Conservation (phyloP, 768 basidiomycete genomes). For the Boletus subcaerulescens region DNA sequence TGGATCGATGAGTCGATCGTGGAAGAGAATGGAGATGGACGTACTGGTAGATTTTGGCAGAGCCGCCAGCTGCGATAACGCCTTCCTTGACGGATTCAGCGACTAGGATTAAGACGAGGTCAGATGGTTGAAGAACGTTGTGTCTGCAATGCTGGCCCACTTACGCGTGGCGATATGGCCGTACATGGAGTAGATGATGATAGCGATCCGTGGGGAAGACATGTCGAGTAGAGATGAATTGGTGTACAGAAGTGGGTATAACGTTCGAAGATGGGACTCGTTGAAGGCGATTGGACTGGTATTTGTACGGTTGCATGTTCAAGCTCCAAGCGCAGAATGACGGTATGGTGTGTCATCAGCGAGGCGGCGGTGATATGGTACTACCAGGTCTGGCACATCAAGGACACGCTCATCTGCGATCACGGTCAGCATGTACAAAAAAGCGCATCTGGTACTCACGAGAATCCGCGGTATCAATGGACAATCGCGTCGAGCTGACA, state of each 20-base stretch:
- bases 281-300: background rate
- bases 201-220: slow-evolving; percentile 58
- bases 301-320: slow-evolving; percentile 8
- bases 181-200: slow-evolving; percentile 74
- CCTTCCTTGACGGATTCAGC: slow-evolving; percentile 52
- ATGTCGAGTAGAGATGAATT: slow-evolving; percentile 20
- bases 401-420: slow-evolving; percentile 7
- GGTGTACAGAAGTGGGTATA: background rate
- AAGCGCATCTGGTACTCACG: slow-evolving; percentile 12
- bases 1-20: background rate
- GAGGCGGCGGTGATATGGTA: background rate
- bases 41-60: slow-evolving; percentile 55
- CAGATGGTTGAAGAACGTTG: too few species aligned
- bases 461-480: slow-evolving; percentile 1
- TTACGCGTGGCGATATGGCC: slow-evolving; percentile 68
- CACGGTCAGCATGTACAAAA: slow-evolving; percentile 8
- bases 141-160: slow-evolving; percentile 15
- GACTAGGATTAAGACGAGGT: slow-evolving; percentile 38
- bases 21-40: slow-evolving; percentile 13
- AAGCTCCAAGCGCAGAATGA: background rate
- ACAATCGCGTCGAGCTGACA: too few species aligned
- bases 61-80: slow-evolving; percentile 48
- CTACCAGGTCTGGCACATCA: slow-evolving; percentile 8
- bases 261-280: background rate
- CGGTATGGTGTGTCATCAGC: slow-evolving; percentile 2